A percentile compares a stretch with the other conserved stretches of the same genome.
phyloP scores from a whole-genome alignment of 345 rosid species.

The Euphorbia pulcherrima region DNA sequence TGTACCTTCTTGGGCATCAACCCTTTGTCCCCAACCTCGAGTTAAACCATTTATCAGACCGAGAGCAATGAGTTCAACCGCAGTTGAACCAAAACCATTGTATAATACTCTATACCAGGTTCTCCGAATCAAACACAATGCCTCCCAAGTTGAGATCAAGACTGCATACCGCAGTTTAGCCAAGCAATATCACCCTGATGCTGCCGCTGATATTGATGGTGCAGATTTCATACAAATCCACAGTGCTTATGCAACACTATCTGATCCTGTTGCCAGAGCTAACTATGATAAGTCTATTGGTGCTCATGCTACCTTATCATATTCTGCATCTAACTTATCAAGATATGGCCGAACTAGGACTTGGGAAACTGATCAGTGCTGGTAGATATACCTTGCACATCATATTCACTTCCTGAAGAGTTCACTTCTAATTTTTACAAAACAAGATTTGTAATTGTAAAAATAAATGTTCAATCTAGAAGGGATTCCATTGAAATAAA shows the following conservation, averaged over 20 bases:
- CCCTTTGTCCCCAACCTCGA: background rate
- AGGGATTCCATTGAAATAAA: constrained; percentile 6
- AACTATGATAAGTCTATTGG: constrained; percentile 22
- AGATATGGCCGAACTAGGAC: constrained; percentile 4
- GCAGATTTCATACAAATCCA: constrained; percentile 17
- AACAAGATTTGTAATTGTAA: background rate
- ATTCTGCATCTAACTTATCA: background rate
- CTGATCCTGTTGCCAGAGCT: constrained; percentile 26
- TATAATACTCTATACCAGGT: constrained; percentile 9
- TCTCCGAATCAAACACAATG: constrained; percentile 6
- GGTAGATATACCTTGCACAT: constrained; percentile 2
- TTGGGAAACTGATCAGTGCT: constrained; percentile 27
- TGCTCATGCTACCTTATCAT: constrained; percentile 2
- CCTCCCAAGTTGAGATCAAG: constrained; percentile 19
- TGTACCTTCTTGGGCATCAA: background rate
- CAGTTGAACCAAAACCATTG: background rate
- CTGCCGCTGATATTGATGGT: background rate
- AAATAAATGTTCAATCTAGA: background rate
- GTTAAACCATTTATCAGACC: background rate
- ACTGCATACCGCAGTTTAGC: constrained; percentile 20
- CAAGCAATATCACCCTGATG: constrained; percentile 23
- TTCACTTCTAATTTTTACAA: background rate
- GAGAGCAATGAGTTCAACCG: background rate
- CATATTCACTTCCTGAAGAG: background rate
- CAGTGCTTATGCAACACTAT: constrained; percentile 28